Evolutionary conservation across 2,329 filamentous ascomycete genomes (phyloP).

Genomic region (Cladosporium sphaerospermum): DNA sequence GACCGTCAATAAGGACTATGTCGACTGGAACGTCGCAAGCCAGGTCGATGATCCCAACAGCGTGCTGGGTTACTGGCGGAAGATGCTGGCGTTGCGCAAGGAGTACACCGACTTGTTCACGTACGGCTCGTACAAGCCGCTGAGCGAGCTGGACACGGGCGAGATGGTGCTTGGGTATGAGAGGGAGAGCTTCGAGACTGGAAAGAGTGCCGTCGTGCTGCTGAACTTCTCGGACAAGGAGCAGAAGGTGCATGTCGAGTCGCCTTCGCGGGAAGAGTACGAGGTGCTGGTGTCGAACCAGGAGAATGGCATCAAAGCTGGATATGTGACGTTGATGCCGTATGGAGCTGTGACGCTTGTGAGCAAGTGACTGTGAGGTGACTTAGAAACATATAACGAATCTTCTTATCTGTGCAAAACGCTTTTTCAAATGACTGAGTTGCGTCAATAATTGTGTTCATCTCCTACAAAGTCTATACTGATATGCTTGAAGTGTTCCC

Average conservation of each 20-base stretch:
- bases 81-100: slow-evolving; percentile 20
- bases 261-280: slow-evolving; percentile 11
- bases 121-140: slow-evolving; percentile 18
- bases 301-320: slow-evolving; percentile 9
- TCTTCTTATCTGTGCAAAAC: too few relatives aligned
- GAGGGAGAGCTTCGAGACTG: slow-evolving; percentile 32
- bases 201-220: slow-evolving; percentile 23
- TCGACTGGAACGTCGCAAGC: slow-evolving; percentile 52
- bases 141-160: slow-evolving; percentile 15
- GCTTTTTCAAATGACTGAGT: too few relatives aligned
- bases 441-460: too few relatives aligned
- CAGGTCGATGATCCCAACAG: slow-evolving; percentile 45
- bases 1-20: slow-evolving; percentile 56
- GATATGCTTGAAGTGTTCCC: too few relatives aligned
- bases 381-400: too few relatives aligned
- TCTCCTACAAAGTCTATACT: too few relatives aligned
- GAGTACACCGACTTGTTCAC: slow-evolving; percentile 19
- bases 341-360: slow-evolving; percentile 17
- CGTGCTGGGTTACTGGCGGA: slow-evolving; percentile 55
- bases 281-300: slow-evolving; percentile 17
- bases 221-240: slow-evolving; percentile 37
- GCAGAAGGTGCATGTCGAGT: slow-evolving; percentile 17
- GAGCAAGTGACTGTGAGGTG: background rate
- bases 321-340: slow-evolving; percentile 12
- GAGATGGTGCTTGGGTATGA: slow-evolving; percentile 18